These are phyloP conservation scores for Hypoxylon lienhwacheense DNA, from an alignment of 495 filamentous ascomycete genomes.

Conservation along the genomic window DNA sequence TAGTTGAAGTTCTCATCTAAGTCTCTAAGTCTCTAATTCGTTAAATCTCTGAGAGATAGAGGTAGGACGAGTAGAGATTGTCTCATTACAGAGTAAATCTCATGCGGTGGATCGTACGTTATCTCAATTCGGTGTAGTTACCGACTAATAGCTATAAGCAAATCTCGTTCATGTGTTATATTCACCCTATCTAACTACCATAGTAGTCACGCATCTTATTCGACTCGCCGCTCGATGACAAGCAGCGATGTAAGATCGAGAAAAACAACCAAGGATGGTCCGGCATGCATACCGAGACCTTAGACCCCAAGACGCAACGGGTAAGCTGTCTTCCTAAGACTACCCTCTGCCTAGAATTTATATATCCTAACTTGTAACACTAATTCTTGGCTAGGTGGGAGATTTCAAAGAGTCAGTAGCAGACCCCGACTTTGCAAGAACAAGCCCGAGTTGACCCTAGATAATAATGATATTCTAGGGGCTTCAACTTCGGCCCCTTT, in stretches of 20 bases:
- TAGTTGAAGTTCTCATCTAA: neutral
- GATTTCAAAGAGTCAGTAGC: slow-evolving; percentile 85
- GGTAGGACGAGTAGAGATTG: neutral
- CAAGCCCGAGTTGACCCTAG: too few relatives aligned
- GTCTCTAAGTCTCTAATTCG: too few relatives aligned
- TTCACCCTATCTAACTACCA: slow-evolving; percentile 4
- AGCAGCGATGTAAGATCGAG: slow-evolving; percentile 70
- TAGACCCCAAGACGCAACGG: slow-evolving; percentile 82
- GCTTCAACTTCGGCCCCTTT: slow-evolving; percentile 90
- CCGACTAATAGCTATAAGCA: neutral
- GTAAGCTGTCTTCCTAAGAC: slow-evolving; percentile 47
- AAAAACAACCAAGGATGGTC: slow-evolving; percentile 87
- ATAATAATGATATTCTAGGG: slow-evolving; percentile 56
- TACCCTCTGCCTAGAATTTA: neutral
- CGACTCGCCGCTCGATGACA: slow-evolving; percentile 67
- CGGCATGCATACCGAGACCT: slow-evolving; percentile 81
- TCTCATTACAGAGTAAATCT: neutral
- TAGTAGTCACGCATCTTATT: slow-evolving; percentile 82
- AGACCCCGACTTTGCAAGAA: too few relatives aligned
- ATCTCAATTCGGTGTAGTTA: too few relatives aligned
- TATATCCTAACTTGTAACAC: slow-evolving; percentile 9
- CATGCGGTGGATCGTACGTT: neutral
- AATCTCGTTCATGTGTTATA: neutral
- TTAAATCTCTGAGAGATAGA: too few relatives aligned
- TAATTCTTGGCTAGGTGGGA: too few relatives aligned